Evolutionary conservation across 345 rosid species (phyloP).

Genomic region (Aurinia saxatilis): DNA sequence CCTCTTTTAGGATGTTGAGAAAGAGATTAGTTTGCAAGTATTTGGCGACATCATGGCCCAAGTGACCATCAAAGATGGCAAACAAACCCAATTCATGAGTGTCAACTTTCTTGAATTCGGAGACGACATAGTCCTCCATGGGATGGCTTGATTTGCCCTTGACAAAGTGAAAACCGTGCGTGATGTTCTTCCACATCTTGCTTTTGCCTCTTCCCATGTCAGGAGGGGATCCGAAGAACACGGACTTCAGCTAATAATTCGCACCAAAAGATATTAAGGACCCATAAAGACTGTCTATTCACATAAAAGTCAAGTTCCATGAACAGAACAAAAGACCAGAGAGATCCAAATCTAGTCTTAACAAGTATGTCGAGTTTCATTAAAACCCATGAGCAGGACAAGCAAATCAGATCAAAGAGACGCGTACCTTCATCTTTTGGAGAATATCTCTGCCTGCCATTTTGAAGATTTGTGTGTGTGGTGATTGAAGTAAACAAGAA

Average conservation of each 20-base stretch:
- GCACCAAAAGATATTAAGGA: neutral
- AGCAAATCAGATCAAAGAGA: neutral
- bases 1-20: constrained; percentile 66
- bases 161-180: constrained; percentile 60
- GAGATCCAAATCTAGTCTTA: neutral
- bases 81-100: constrained; percentile 65
- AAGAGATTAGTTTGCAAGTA: constrained; percentile 69
- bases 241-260: constrained; percentile 44
- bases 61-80: constrained; percentile 86
- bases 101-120: constrained; percentile 45
- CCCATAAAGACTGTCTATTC: neutral
- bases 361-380: no score
- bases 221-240: constrained; percentile 38
- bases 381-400: neutral
- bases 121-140: constrained; percentile 77
- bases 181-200: constrained; percentile 52
- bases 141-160: constrained; percentile 79
- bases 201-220: constrained; percentile 78
- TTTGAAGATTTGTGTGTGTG: neutral
- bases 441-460: constrained; percentile 68
- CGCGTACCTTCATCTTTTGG: constrained; percentile 62
- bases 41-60: constrained; percentile 74
- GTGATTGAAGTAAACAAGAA: neutral
- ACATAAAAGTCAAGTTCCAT: neutral
- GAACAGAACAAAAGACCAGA: neutral